Evolutionary conservation across 2,329 filamentous ascomycete species (phyloP).

Genomic region (Annulohypoxylon truncatum): DNA sequence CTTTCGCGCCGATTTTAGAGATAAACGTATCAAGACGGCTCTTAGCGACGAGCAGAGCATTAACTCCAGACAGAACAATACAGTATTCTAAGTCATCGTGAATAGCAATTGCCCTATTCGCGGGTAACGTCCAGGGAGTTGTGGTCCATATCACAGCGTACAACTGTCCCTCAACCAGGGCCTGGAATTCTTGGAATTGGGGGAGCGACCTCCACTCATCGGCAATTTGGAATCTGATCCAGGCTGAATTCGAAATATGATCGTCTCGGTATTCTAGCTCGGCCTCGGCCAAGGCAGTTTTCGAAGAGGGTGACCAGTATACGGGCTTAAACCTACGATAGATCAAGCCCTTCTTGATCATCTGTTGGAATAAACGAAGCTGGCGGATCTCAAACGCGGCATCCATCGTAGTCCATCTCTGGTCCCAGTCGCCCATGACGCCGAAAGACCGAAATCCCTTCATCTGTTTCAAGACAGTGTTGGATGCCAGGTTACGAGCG

Average conservation of each 20-base stretch:
- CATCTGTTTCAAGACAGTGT: conserved; percentile 79
- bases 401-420: conserved; percentile 83
- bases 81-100: conserved; percentile 79
- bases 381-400: conserved; percentile 78
- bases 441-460: conserved; percentile 77
- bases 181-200: conserved; percentile 54
- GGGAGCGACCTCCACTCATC: conserved; percentile 53
- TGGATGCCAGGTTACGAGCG: conserved; percentile 73
- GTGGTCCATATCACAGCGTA: conserved; percentile 98
- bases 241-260: conserved; percentile 78
- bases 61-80: conserved; percentile 67
- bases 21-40: conserved; percentile 72
- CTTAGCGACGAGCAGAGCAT: conserved; percentile 77
- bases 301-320: conserved; percentile 85
- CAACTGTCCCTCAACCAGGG: conserved; percentile 61
- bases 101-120: conserved; percentile 89
- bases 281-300: conserved; percentile 83
- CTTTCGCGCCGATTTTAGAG: conserved; percentile 60
- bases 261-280: conserved; percentile 86
- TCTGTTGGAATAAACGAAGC: conserved; percentile 77
- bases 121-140: conserved; percentile 95
- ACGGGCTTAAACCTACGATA: conserved; percentile 85
- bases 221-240: conserved; percentile 80
- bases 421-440: conserved; percentile 84
- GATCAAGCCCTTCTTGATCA: conserved; percentile 79